phyloP scores from a whole-genome alignment of 2,329 filamentous ascomycete species.

The Huntiella abstrusa region DNA sequence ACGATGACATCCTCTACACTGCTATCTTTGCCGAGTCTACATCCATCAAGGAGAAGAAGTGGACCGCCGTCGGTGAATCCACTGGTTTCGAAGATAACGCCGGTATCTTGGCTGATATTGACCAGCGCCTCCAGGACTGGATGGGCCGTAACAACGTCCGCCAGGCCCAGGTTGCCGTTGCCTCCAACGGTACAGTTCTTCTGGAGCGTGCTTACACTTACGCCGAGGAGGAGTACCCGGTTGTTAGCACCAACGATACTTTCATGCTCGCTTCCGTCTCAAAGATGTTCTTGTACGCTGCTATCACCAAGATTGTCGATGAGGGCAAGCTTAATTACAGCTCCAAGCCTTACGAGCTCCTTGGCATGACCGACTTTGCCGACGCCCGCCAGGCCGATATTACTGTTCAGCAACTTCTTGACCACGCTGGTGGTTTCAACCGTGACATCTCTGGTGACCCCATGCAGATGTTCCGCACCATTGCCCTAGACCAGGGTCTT shows the following conservation, averaged over 20 bases:
- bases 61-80: slow-evolving; percentile 3
- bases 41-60: slow-evolving; percentile 4
- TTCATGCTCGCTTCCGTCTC: slow-evolving; percentile 13
- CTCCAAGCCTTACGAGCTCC: slow-evolving; percentile 6
- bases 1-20: slow-evolving; percentile 5
- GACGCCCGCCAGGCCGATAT: slow-evolving; percentile 11
- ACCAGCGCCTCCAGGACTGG: slow-evolving; percentile 7
- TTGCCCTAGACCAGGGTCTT: slow-evolving; percentile 3
- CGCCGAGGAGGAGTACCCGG: slow-evolving; percentile 10
- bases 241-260: slow-evolving; percentile 8
- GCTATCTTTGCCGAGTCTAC: slow-evolving; percentile 12
- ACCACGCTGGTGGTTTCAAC: slow-evolving; percentile 9
- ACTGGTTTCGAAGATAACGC: slow-evolving; percentile 6
- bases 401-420: slow-evolving; percentile 11
- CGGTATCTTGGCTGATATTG: not conserved
- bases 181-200: slow-evolving; percentile 7
- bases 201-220: slow-evolving; percentile 12
- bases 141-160: slow-evolving; percentile 12
- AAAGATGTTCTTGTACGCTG: slow-evolving; percentile 12
- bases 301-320: slow-evolving; percentile 10
- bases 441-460: slow-evolving; percentile 6
- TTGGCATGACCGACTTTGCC: slow-evolving; percentile 5
- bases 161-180: slow-evolving; percentile 12
- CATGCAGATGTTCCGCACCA: slow-evolving; percentile 10
- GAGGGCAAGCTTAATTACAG: slow-evolving; percentile 8